These are phyloP conservation scores for Parastagonospora nodorum DNA, from an alignment of 2,329 filamentous ascomycete species.

Conservation along the genomic window DNA sequence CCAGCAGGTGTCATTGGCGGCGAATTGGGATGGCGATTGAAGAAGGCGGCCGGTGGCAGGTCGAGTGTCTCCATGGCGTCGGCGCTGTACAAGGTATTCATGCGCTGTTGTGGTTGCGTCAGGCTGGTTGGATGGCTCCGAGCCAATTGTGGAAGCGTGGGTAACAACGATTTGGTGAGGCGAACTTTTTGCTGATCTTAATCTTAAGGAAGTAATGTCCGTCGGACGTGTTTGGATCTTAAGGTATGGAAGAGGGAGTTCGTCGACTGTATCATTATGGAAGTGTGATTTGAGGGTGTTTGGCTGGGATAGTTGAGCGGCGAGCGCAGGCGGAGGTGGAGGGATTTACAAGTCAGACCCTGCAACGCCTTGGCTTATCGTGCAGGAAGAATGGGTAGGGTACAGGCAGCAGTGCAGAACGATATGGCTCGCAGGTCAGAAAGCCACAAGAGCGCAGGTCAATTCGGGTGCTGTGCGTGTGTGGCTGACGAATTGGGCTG, in stretches of 20 bases:
- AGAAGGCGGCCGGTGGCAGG: slow-evolving; percentile 33
- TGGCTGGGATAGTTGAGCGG: slow-evolving; percentile 40
- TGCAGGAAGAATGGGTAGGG: slow-evolving; percentile 37
- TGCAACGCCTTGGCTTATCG: slow-evolving; percentile 48
- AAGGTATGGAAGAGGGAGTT: slow-evolving; percentile 40
- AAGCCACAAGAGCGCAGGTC: slow-evolving; percentile 42
- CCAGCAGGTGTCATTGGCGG: slow-evolving; percentile 44
- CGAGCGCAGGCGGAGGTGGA: slow-evolving; percentile 41
- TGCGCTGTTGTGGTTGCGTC: slow-evolving; percentile 34
- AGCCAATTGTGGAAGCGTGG: slow-evolving; percentile 37
- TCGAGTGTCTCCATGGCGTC: slow-evolving; percentile 40
- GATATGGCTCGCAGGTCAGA: slow-evolving; percentile 39
- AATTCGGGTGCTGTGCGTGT: slow-evolving; percentile 32
- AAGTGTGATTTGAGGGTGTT: slow-evolving; percentile 36
- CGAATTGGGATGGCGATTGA: slow-evolving; percentile 41
- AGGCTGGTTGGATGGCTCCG: slow-evolving; percentile 26
- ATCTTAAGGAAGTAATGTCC: slow-evolving; percentile 42
- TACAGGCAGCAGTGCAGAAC: slow-evolving; percentile 49
- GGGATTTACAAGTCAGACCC: slow-evolving; percentile 45
- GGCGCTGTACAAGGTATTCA: slow-evolving; percentile 25
- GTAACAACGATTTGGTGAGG: slow-evolving; percentile 30
- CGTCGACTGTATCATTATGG: slow-evolving; percentile 50
- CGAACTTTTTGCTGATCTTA: slow-evolving; percentile 22
- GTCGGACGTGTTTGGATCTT: slow-evolving; percentile 37
- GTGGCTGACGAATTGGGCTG: slow-evolving; percentile 37